phyloP scores from a whole-genome alignment of 108 stramenopile genomes.

The Aurantiochytrium sp. region DNA sequence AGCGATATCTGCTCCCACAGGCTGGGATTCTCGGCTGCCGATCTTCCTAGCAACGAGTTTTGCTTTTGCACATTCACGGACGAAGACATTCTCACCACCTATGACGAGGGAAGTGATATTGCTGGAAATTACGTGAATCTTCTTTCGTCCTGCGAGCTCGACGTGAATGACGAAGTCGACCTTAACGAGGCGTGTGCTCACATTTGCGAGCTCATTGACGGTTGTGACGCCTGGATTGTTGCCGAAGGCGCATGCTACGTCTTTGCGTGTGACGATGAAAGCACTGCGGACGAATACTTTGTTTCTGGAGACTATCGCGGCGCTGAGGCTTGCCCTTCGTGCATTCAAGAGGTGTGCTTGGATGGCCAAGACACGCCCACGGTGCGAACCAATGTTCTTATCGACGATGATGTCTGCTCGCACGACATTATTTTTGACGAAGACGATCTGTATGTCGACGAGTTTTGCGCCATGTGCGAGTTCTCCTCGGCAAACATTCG shows the following conservation, averaged over 20 bases:
- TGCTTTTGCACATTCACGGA: neutral
- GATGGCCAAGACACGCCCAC: too few relatives aligned
- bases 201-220: neutral
- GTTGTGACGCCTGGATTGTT: neutral
- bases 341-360: too few relatives aligned
- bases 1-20: neutral
- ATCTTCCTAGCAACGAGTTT: neutral
- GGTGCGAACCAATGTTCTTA: too few relatives aligned
- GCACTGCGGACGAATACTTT: too few relatives aligned
- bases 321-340: too few relatives aligned
- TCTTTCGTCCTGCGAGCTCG: neutral
- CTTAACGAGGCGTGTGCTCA: neutral
- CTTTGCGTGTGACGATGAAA: neutral
- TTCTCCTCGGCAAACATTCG: too few relatives aligned
- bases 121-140: neutral
- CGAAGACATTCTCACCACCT: neutral
- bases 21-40: neutral
- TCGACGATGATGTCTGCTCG: too few relatives aligned
- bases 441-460: too few relatives aligned
- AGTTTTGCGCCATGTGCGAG: too few relatives aligned
- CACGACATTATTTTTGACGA: too few relatives aligned
- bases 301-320: too few relatives aligned
- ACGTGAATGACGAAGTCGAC: neutral
- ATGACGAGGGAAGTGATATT: neutral
- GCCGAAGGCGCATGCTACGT: neutral